phyloP scores from a whole-genome alignment of 1,139 yeast species.

The Magnusiomyces ingens region DNA sequence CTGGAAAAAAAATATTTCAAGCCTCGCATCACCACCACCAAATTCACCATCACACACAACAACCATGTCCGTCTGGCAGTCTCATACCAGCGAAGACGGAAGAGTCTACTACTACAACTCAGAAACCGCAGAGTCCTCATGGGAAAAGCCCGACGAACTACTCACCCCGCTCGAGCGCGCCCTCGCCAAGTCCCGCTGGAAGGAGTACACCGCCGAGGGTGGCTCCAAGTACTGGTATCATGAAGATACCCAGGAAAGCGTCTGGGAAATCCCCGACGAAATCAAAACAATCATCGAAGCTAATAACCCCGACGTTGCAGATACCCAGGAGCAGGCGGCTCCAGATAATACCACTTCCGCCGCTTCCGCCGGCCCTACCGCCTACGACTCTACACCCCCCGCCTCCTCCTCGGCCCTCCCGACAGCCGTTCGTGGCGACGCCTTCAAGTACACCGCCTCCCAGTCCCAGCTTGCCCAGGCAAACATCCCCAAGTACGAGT shows the following conservation, averaged over 20 bases:
- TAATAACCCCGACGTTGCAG: slow-evolving; percentile 15
- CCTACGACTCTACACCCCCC: neutral
- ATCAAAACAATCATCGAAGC: slow-evolving; percentile 16
- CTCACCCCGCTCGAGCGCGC: slow-evolving; percentile 30
- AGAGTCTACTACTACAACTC: slow-evolving; percentile 64
- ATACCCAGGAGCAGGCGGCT: slow-evolving; percentile 6
- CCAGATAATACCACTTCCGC: neutral
- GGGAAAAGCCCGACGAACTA: slow-evolving; percentile 69
- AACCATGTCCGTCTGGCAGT: slow-evolving; percentile 46
- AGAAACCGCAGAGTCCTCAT: slow-evolving; percentile 61
- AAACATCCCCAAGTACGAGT: slow-evolving; percentile 2
- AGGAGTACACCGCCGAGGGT: slow-evolving; percentile 54
- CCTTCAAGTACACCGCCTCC: slow-evolving; percentile 12
- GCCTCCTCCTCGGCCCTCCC: neutral
- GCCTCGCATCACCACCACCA: too few relatives aligned
- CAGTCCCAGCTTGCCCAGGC: slow-evolving; percentile 14
- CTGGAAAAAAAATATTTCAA: too few relatives aligned
- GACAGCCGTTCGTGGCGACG: slow-evolving; percentile 5
- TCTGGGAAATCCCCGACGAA: slow-evolving; percentile 70
- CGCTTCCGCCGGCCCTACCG: neutral
- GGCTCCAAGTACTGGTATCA: slow-evolving; percentile 72
- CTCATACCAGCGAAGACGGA: slow-evolving; percentile 58
- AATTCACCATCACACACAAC: too few relatives aligned
- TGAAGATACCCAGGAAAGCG: slow-evolving; percentile 55
- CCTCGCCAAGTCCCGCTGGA: slow-evolving; percentile 49